Conservation (phyloP, 805 yeast species). For the Osmozyma mogii region DNA sequence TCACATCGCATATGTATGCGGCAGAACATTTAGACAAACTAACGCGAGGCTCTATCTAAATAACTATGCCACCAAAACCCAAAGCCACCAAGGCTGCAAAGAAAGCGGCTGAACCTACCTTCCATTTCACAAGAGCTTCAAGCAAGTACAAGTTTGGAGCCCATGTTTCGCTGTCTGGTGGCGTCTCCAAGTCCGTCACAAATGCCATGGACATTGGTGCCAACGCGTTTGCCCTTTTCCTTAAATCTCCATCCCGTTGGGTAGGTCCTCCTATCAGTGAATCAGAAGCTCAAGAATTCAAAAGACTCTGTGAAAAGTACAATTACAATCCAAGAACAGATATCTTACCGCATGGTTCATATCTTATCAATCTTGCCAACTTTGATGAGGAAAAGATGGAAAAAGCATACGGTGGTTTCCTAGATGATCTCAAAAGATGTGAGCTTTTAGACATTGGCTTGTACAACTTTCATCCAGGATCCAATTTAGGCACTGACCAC, state of each 20-base stretch:
- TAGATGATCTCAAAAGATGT: slow-evolving; percentile 84
- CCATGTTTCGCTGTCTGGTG: slow-evolving; percentile 81
- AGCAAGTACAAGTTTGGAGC: slow-evolving; percentile 72
- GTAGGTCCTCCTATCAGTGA: slow-evolving; percentile 66
- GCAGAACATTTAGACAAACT: too few relatives aligned
- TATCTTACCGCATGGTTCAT: slow-evolving; percentile 90
- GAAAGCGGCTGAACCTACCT: too few relatives aligned
- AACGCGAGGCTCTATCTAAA: too few relatives aligned
- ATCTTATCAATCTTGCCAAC: slow-evolving; percentile 85
- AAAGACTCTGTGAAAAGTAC: slow-evolving; percentile 48
- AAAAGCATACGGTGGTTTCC: slow-evolving; percentile 66
- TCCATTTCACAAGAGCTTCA: too few relatives aligned
- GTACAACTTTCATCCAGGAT: slow-evolving; percentile 93
- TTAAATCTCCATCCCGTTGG: slow-evolving; percentile 91
- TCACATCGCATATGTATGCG: too few relatives aligned
- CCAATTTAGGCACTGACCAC: slow-evolving; percentile 66
- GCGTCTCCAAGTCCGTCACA: slow-evolving; percentile 60
- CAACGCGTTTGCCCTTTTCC: slow-evolving; percentile 82
- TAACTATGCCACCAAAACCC: too few relatives aligned
- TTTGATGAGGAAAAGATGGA: slow-evolving; percentile 76
- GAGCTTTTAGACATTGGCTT: slow-evolving; percentile 77
- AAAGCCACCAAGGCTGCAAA: too few relatives aligned
- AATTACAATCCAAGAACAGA: slow-evolving; percentile 72
- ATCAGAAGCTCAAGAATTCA: slow-evolving; percentile 63
- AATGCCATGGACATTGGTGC: slow-evolving; percentile 53